Conservation (phyloP, 805 yeast genomes). For the Saturnispora gosingensis region DNA sequence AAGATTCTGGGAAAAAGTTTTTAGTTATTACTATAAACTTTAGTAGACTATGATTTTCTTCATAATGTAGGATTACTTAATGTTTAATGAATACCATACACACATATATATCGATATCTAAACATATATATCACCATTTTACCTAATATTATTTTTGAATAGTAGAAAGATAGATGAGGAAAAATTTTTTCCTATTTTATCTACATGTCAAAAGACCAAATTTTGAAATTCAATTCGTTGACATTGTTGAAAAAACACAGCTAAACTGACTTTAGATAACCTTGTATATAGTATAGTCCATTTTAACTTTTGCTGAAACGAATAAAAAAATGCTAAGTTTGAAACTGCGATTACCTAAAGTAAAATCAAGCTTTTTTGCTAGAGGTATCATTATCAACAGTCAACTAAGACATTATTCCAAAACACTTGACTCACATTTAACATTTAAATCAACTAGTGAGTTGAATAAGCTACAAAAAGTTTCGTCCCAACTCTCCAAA, state of each 20-base stretch:
- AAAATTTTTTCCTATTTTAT: not conserved
- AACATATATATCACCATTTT: not conserved
- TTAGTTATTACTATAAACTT: constrained; percentile 21
- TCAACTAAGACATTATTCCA: not conserved
- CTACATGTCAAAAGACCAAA: not conserved
- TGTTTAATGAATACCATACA: not conserved
- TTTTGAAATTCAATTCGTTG: not conserved
- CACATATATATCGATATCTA: no score
- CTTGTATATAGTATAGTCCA: not conserved
- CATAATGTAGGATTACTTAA: not conserved
- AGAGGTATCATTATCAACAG: not conserved
- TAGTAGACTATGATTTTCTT: constrained; percentile 3
- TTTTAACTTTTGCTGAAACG: not conserved
- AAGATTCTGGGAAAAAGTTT: constrained; percentile 24
- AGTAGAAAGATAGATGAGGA: not conserved
- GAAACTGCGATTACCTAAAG: not conserved
- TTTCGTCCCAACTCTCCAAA: constrained; percentile 18
- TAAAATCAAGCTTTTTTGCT: not conserved
- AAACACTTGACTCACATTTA: not conserved
- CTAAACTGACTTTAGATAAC: not conserved
- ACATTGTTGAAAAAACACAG: not conserved
- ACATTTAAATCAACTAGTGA: not conserved
- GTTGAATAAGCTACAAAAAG: not conserved
- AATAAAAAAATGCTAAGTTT: not conserved
- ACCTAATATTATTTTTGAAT: not conserved